Conservation (phyloP, 371 early-diverging fungal genomes). For the Scutellospora calospora region DNA sequence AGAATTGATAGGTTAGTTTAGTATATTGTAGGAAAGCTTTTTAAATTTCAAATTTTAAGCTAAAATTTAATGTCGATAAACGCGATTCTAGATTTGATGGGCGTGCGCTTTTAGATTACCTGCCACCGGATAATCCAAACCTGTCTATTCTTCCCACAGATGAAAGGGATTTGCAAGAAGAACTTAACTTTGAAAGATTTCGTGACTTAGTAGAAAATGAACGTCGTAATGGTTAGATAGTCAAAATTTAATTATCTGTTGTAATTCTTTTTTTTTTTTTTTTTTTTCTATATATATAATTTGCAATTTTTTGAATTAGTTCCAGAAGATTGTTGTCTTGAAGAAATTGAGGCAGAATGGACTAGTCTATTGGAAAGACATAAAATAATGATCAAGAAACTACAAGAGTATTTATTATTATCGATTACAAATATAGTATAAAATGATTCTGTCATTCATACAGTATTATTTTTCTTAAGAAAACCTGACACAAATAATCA, state of each 20-base stretch:
- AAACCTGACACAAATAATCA: constrained; percentile 9
- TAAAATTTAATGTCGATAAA: neutral
- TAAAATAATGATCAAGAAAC: too few species aligned
- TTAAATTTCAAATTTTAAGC: too few species aligned
- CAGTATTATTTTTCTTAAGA: neutral
- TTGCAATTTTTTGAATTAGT: too few species aligned
- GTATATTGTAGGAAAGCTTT: neutral
- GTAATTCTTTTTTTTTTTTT: neutral
- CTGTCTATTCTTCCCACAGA: constrained; percentile 43
- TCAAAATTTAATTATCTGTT: neutral
- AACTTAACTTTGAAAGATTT: constrained; percentile 63
- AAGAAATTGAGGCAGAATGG: too few species aligned
- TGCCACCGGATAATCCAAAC: constrained; percentile 48
- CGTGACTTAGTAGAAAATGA: constrained; percentile 63
- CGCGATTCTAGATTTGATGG: constrained; percentile 58
- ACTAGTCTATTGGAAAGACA: too few species aligned
- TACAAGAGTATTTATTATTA: neutral
- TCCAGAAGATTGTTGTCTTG: too few species aligned
- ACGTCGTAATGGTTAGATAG: constrained; percentile 53
- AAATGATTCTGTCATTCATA: neutral
- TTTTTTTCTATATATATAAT: neutral
- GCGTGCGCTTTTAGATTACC: constrained; percentile 58
- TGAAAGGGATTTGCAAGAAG: constrained; percentile 56
- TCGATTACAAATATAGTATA: neutral
- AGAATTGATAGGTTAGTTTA: constrained; percentile 58